These are phyloP conservation scores for Camellia sinensis DNA, from an alignment of 148 eudicot species.

Conservation along the genomic window DNA sequence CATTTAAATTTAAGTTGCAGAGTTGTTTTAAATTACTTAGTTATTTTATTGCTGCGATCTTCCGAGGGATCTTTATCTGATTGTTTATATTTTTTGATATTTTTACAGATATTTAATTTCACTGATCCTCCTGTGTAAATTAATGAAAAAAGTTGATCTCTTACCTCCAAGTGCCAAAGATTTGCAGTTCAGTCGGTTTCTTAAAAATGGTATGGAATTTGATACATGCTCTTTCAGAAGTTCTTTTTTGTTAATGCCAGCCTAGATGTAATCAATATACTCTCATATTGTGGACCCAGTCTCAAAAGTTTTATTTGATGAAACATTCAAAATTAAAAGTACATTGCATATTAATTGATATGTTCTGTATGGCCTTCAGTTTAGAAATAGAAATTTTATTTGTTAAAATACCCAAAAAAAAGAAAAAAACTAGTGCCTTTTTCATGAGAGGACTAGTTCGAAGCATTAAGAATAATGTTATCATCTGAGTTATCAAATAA, in stretches of 20 bases:
- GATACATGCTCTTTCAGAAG: background rate
- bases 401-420: background rate
- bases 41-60: background rate
- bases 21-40: background rate
- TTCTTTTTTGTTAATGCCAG: background rate
- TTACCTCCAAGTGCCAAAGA: slow-evolving; percentile 72
- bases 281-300: background rate
- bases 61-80: background rate
- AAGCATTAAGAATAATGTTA: background rate
- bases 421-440: too few relatives aligned
- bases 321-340: background rate
- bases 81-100: background rate
- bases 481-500: background rate
- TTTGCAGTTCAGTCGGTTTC: slow-evolving; percentile 73
- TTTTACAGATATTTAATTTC: slow-evolving; percentile 68
- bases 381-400: background rate
- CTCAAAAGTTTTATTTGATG: background rate
- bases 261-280: background rate
- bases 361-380: background rate
- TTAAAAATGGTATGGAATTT: slow-evolving; percentile 60
- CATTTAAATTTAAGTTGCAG: background rate
- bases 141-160: slow-evolving; percentile 69
- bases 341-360: background rate
- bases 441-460: background rate
- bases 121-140: slow-evolving; percentile 58